Evolutionary conservation across 306 rosid species (phyloP), one percentile per base, ranked within the genome.

Genomic region (Neltuma alba): DNA sequence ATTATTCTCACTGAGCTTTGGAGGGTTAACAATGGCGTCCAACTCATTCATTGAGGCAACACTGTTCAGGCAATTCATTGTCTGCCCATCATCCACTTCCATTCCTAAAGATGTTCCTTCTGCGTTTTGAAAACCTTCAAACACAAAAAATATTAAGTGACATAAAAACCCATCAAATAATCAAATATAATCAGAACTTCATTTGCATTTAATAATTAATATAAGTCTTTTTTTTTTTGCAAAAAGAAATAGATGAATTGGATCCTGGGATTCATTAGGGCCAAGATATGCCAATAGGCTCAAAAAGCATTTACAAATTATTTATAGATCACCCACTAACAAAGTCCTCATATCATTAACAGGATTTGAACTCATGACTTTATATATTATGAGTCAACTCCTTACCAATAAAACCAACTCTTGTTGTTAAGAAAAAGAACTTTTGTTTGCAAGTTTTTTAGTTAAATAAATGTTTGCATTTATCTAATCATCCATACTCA

Each of bases 11-110:
- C n/a, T 13, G 1, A 13, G 66, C 66, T 60, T 65, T 20, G 47
- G 16, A 36, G 47, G 44, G 28, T 65, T 65, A 65, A 65, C 71
- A n/a, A 65, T 36, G 47, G 47, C 71, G 27, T 67, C 52, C 33
- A 40, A 67, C 33, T 67, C 72, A 37, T 21, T 67, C 52, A 37
- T 9, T n/a, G 71, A 14, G 11, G 20, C 0, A 60, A 2, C 1
- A 60, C n/a, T 38, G 33, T 66, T 21, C 20, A 21, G 1, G 50
- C n/a, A n/a, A n/a, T 66, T 11, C 33, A 11, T 5, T 10, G 30
- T 23, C 34, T 38, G 34, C 11, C 40, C 52, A 27, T 60, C 66
- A 38, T 67, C 72, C 52, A 38, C 50, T 41, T 67, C 50, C 52
- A 67, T 67, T 40, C 20, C 34, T 67, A n/a, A n/a, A n/a, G 34